Evolutionary conservation across 2,329 filamentous ascomycete genomes (phyloP), one percentile per base, ranked within the genome.

Genomic region (Pseudopyrenochaeta lycopersici): DNA sequence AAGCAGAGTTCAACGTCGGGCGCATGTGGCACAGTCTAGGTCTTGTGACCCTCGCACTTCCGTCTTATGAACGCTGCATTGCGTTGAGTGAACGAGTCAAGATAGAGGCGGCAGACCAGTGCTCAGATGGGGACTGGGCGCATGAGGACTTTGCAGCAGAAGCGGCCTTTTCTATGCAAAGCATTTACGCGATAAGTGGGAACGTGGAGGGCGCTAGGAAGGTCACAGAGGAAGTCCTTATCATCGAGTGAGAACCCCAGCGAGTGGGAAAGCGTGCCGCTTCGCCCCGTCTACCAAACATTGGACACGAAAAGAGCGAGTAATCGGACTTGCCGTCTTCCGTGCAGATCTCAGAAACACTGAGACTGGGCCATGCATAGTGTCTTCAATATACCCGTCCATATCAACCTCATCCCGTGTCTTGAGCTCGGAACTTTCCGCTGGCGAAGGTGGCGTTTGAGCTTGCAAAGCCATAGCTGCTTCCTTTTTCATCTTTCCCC

Each of bases 1-100:
- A 96, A 75, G 90, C 90, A 7, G 88, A 91, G 68, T 96, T 89
- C 77, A 96, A 96, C 67, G 81, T 92, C 42, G 92, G 84, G 1
- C 81, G 91, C 18, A 85, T 87, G 21, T 95, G 90, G 80, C 90
- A 95, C 72, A 82, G 88, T 52, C 79, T 96, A 10, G 90, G 91
- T 0, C 78, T 96, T 52, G 81, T 84, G 17, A 87, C 91, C 68
- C 77, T 96, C 23, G 92, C 92, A 0, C 78, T 90, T 4, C 82
- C 87, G 18, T 89, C 86, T 48, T 98, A 97, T 71, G 80, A 87
- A 59, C 79, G 76, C 31, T 85, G 84, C 31, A 74, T 89, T 38
- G 70, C 76, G 27, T 62, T 88, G 31, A 80, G 81, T 32, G 75
- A 77, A 41, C 66, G 77, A 40, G 81, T 84, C 9, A 49, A 35